Percentiles rank a stretch among this genome's conserved stretches.
These are phyloP conservation scores for Globisporangium megalacanthum DNA, from an alignment of 352 stramenopile species.

Conservation along the genomic window DNA sequence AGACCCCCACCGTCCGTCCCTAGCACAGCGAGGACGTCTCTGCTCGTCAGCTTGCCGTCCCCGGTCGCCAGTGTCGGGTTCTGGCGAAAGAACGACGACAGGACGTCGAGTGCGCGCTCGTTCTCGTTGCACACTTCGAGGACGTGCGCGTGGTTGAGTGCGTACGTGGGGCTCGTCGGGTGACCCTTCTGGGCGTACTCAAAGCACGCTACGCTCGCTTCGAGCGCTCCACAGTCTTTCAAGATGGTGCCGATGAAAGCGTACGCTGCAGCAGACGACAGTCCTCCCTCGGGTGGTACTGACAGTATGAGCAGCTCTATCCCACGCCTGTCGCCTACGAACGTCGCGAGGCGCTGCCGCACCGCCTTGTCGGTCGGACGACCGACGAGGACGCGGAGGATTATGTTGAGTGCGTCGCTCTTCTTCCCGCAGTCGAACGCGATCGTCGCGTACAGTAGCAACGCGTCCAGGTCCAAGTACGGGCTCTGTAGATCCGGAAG, in stretches of 20 bases:
- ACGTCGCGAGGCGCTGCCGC: constrained; percentile 38
- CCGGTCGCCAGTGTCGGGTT: constrained; percentile 34
- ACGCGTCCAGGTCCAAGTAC: constrained; percentile 53
- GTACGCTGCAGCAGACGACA: constrained; percentile 54
- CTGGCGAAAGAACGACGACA: constrained; percentile 32
- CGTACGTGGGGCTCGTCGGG: constrained; percentile 47
- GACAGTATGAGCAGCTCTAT: constrained; percentile 38
- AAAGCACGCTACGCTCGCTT: constrained; percentile 52
- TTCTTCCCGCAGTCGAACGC: constrained; percentile 55
- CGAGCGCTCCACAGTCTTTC: constrained; percentile 60
- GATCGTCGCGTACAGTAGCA: constrained; percentile 57
- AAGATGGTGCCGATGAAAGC: constrained; percentile 71
- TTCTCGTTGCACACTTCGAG: constrained; percentile 44
- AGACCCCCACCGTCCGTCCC: constrained; percentile 18
- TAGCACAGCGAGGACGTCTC: constrained; percentile 28
- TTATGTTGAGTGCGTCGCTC: constrained; percentile 61
- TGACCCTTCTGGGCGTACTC: constrained; percentile 33
- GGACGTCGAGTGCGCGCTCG: constrained; percentile 30
- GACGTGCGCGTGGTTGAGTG: constrained; percentile 58
- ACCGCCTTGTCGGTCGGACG: constrained; percentile 44
- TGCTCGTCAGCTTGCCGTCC: constrained; percentile 15
- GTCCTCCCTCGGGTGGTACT: constrained; percentile 24
- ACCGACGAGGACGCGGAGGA: constrained; percentile 50
- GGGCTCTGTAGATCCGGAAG: constrained; percentile 46
- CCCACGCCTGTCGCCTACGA: constrained; percentile 30